phyloP scores from a whole-genome alignment of 805 yeast genomes.

The Wickerhamiella allomyrinae region DNA sequence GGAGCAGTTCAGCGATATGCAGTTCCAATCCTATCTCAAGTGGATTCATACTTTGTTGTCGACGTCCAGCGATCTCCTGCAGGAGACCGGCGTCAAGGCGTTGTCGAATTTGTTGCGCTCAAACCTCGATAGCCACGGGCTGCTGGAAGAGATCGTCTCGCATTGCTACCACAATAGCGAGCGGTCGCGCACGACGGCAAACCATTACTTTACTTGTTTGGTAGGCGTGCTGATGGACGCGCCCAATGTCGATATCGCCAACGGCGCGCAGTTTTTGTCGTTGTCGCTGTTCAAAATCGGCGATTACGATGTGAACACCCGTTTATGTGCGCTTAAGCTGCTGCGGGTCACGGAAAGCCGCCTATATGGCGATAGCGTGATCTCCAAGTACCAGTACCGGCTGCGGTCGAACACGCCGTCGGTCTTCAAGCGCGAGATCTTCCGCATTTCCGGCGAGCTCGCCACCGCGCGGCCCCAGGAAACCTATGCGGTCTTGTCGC shows the following conservation, averaged over 20 bases:
- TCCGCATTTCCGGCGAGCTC: conserved; percentile 60
- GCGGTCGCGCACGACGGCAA: conserved; percentile 34
- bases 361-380: conserved; percentile 38
- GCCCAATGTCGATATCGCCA: conserved; percentile 31
- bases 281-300: conserved; percentile 70
- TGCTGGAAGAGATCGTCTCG: conserved; percentile 45
- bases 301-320: conserved; percentile 48
- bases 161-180: conserved; percentile 49
- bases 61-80: conserved; percentile 42
- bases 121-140: conserved; percentile 40
- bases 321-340: conserved; percentile 61
- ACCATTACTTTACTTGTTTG: conserved; percentile 56
- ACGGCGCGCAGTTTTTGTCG: conserved; percentile 32
- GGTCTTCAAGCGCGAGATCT: conserved; percentile 75
- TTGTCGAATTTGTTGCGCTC: conserved; percentile 47
- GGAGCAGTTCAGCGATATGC: conserved; percentile 27
- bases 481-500: conserved; percentile 50
- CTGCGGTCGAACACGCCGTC: conserved; percentile 64
- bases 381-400: conserved; percentile 50
- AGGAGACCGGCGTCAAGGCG: conserved; percentile 55
- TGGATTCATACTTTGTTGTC: conserved; percentile 70
- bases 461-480: conserved; percentile 47
- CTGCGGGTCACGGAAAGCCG: conserved; percentile 50
- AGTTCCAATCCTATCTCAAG: conserved; percentile 25
- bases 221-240: conserved; percentile 47